phyloP scores from a whole-genome alignment of 495 filamentous ascomycete genomes.

The Penicillium simplicissimum region DNA sequence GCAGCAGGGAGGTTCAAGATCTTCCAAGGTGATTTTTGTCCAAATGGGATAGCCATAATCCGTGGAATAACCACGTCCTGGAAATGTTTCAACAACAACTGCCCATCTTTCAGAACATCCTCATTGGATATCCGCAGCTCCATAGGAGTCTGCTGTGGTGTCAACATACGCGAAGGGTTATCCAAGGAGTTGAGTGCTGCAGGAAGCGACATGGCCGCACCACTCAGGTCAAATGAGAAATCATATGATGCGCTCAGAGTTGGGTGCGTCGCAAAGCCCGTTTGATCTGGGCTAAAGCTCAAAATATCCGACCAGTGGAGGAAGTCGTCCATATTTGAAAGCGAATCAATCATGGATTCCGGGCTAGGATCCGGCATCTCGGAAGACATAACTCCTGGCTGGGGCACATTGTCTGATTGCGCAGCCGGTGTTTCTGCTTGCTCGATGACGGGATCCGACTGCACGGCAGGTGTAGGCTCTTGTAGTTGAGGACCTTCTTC shows the following conservation, averaged over 20 bases:
- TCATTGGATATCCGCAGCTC: conserved; percentile 7
- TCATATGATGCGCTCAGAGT: conserved; percentile 24
- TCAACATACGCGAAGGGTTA: conserved; percentile 6
- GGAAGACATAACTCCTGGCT: conserved; percentile 3
- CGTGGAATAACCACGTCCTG: conserved; percentile 35
- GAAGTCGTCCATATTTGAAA: conserved; percentile 35
- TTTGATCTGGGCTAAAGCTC: conserved; percentile 30
- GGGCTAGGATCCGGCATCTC: conserved; percentile 15
- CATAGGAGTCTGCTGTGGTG: conserved; percentile 14
- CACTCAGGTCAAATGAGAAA: conserved; percentile 18
- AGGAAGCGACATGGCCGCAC: conserved; percentile 10
- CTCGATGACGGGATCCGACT: neutral
- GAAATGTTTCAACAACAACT: conserved; percentile 34
- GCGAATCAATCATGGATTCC: conserved; percentile 28
- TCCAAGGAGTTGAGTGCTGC: conserved; percentile 3
- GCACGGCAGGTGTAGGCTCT: neutral
- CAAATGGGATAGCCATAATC: conserved; percentile 36
- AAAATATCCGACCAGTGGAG: conserved; percentile 39
- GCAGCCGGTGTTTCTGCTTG: neutral
- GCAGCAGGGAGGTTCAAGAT: conserved; percentile 36
- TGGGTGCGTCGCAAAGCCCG: conserved; percentile 16
- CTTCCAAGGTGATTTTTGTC: conserved; percentile 37
- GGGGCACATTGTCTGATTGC: neutral
- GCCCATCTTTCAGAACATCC: conserved; percentile 28
- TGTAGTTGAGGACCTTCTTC: neutral